phyloP scores from a whole-genome alignment of 176 grass and related monocot species.

The Zizania latifolia region DNA sequence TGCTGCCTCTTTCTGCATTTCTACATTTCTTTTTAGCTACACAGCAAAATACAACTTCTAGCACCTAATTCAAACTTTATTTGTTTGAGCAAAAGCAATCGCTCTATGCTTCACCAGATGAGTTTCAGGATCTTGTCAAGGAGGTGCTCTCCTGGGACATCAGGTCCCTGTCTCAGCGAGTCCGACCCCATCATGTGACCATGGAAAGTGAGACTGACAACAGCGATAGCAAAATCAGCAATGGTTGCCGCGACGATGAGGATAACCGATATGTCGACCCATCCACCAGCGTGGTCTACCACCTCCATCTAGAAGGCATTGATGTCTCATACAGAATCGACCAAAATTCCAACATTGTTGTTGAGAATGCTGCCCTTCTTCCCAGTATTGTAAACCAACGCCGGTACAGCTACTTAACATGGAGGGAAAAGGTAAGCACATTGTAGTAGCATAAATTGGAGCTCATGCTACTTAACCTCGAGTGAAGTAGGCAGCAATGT shows the following conservation, averaged over 20 bases:
- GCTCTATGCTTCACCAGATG: conserved; percentile 55
- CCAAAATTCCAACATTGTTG: conserved; percentile 42
- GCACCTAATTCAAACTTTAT: background rate
- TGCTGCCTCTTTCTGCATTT: background rate
- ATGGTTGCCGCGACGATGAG: background rate
- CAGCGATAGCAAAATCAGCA: background rate
- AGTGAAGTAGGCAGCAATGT: background rate
- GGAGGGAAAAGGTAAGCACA: conserved; percentile 32
- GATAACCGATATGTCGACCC: background rate
- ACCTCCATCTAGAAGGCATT: conserved; percentile 76
- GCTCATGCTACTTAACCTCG: background rate
- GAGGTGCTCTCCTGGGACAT: conserved; percentile 89
- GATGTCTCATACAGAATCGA: conserved; percentile 79
- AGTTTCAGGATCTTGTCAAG: conserved; percentile 65
- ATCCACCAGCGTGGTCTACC: conserved; percentile 34
- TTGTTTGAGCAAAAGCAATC: conserved; percentile 57
- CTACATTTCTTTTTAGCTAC: background rate
- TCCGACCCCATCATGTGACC: conserved; percentile 43
- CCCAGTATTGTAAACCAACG: conserved; percentile 14
- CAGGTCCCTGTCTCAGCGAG: conserved; percentile 73
- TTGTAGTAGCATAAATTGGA: background rate
- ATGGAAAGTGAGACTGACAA: background rate
- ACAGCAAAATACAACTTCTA: background rate
- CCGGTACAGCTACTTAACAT: conserved; percentile 25
- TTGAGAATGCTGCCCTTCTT: conserved; percentile 45